Conservation (phyloP, 202 grass and related monocot genomes). For the Elaeis oleifera region DNA sequence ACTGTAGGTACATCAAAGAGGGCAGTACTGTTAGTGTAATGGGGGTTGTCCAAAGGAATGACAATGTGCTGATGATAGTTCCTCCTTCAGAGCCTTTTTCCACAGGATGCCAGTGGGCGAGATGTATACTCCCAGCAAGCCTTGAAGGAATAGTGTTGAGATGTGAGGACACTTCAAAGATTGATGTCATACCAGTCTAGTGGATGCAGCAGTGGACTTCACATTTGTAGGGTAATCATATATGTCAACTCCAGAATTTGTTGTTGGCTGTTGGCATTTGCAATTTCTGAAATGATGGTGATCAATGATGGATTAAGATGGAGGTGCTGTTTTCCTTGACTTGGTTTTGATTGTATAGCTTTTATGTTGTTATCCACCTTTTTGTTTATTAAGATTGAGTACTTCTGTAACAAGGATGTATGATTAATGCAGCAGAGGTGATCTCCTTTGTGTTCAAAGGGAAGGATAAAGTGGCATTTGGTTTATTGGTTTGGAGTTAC, state of each 20-base stretch:
- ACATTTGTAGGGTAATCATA: neutral
- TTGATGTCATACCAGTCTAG: slow-evolving; percentile 5
- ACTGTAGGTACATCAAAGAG: slow-evolving; percentile 1
- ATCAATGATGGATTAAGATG: neutral
- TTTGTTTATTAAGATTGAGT: slow-evolving; percentile 1
- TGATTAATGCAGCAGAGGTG: neutral
- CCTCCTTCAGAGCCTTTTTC: slow-evolving; percentile 3
- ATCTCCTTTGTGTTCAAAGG: too few species aligned
- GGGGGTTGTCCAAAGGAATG: slow-evolving; percentile 11
- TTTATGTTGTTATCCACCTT: neutral
- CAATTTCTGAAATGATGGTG: slow-evolving; percentile 4
- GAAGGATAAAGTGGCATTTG: too few species aligned
- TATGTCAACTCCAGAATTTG: slow-evolving; percentile 5
- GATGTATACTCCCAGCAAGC: slow-evolving; percentile 1
- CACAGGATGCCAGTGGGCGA: neutral
- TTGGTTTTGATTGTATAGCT: slow-evolving; percentile 6
- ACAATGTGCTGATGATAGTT: slow-evolving; percentile 11
- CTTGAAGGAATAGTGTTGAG: neutral
- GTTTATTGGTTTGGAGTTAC: too few species aligned
- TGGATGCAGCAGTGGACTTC: neutral
- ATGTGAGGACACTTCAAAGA: slow-evolving; percentile 9
- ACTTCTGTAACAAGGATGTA: neutral
- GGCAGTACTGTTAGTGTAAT: slow-evolving; percentile 9
- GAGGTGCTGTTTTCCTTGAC: neutral
- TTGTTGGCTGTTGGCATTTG: slow-evolving; percentile 4